A percentile compares a stretch with the other conserved stretches of the same genome.
Conservation (phyloP, 2,329 filamentous ascomycete genomes). For the Chrysosporium keratinophilum region DNA sequence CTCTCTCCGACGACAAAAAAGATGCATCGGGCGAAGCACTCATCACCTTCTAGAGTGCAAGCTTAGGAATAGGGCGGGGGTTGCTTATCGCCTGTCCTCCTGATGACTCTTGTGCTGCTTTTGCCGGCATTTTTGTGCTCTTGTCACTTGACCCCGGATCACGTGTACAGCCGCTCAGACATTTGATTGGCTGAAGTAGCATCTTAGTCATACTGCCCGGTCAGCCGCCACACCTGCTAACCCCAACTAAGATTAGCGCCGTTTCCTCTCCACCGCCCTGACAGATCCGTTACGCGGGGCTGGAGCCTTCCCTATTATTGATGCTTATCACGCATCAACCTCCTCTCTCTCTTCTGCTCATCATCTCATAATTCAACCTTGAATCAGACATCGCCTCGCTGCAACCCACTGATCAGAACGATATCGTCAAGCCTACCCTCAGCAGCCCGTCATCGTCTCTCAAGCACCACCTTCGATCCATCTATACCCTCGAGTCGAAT, state of each 20-base stretch:
- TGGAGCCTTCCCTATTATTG: conserved; percentile 15
- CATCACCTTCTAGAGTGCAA: neutral
- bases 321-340: neutral
- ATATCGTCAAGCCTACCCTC: neutral
- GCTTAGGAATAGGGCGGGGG: neutral
- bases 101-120: conserved; percentile 22
- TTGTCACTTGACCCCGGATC: conserved; percentile 6
- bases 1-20: neutral
- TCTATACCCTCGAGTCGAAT: conserved; percentile 17
- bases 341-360: neutral
- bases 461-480: neutral
- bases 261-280: conserved; percentile 11
- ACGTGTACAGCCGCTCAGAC: neutral
- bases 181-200: conserved; percentile 14
- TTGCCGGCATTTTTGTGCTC: conserved; percentile 17
- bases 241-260: conserved; percentile 12
- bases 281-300: conserved; percentile 22
- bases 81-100: neutral
- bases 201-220: conserved; percentile 4
- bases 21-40: neutral
- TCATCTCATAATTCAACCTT: neutral
- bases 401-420: neutral
- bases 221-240: conserved; percentile 14
- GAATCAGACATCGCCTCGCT: neutral
- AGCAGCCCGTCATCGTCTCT: neutral